Base-by-base conservation (phyloP, 2,329 filamentous ascomycete species). In the Monilinia polystroma region DNA sequence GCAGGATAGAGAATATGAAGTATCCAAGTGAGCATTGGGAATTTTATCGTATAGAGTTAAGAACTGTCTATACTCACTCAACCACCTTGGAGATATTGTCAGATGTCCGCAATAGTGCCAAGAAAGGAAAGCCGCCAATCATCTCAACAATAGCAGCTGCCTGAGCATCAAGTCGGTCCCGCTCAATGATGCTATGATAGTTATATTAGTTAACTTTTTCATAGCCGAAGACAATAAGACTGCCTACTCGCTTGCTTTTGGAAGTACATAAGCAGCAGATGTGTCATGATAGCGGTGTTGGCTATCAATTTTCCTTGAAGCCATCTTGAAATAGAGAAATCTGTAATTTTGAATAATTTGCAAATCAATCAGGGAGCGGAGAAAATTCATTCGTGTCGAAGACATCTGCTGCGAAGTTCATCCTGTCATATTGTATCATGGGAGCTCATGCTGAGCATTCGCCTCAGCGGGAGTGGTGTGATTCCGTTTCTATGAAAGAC, bases 91-190 rank as follows among this genome's bases (percentile, higher is more conserved):
- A 59, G 12, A 60, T 52, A 4, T 49, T 41, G 20, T 43, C 38
- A 6, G 59, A 26, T 35, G 49, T 52, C 12, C 35, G 43, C 7
- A 65, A 14, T 41, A 54, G 54, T 20, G 63, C 54, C 10, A 65
- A 52, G 35, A 65, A 18, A 32, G 63, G 63, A 32, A 26, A 53
- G n/a, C 54, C 63, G 4, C 63, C 63, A 29, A 59, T 58, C 63
- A 65, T 65, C 32, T 65, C 63, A 16, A 65, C 63, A 65, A 65
- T 59, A 14, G 63, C 63, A 29, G 63, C 45, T 29, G 54, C 63
- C 8, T 65, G 54, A 32, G 63, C 26, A 65, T 65, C 63, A 45
- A 65, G 54, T 16, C 63, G 53, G 35, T 65, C 63, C 10, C 53
- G 63, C 26, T 65, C 63, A 59, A 59, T 43, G 26, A 32, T 20